Percentiles rank a stretch among this genome's conserved stretches.
Conservation (phyloP, 768 basidiomycete genomes). For the Xerocomus potaroensis region DNA sequence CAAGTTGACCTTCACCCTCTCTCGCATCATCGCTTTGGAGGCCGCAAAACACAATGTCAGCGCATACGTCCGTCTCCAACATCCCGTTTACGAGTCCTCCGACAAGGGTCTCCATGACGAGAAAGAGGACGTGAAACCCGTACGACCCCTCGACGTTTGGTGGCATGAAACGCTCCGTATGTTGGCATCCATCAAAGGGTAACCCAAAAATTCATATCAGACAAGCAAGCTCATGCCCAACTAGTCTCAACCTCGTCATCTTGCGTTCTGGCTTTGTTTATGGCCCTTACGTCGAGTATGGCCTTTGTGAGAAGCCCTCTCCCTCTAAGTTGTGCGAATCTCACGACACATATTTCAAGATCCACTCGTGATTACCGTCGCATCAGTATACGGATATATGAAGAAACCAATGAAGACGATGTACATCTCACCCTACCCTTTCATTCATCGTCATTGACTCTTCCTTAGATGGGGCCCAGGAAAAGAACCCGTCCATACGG, state of each 20-base stretch:
- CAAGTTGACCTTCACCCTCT: conserved; percentile 65
- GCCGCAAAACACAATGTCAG: conserved; percentile 76
- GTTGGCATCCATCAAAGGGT: conserved; percentile 73
- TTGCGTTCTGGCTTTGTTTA: conserved; percentile 72
- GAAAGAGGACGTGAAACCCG: conserved; percentile 70
- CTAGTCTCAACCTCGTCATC: conserved; percentile 76
- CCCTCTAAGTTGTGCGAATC: conserved; percentile 6
- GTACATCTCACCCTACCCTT: conserved; percentile 38
- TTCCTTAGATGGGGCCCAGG: conserved; percentile 70
- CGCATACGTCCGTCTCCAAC: conserved; percentile 73
- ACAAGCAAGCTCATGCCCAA: conserved; percentile 5
- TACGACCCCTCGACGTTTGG: conserved; percentile 70
- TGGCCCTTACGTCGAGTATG: conserved; percentile 75
- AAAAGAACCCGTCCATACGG: conserved; percentile 66
- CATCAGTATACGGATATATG: conserved; percentile 75
- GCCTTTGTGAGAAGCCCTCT: conserved; percentile 47
- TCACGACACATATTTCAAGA: conserved; percentile 39
- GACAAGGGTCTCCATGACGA: conserved; percentile 64
- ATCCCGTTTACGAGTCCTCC: conserved; percentile 73
- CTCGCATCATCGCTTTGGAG: conserved; percentile 67
- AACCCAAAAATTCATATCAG: too few relatives aligned
- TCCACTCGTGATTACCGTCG: conserved; percentile 66
- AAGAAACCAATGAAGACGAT: conserved; percentile 84
- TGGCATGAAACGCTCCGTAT: conserved; percentile 84
- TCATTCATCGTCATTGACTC: conserved; percentile 6